A percentile compares a stretch with the other conserved stretches of the same genome.
Conservation (phyloP, 306 rosid species). For the Purshia tridentata region DNA sequence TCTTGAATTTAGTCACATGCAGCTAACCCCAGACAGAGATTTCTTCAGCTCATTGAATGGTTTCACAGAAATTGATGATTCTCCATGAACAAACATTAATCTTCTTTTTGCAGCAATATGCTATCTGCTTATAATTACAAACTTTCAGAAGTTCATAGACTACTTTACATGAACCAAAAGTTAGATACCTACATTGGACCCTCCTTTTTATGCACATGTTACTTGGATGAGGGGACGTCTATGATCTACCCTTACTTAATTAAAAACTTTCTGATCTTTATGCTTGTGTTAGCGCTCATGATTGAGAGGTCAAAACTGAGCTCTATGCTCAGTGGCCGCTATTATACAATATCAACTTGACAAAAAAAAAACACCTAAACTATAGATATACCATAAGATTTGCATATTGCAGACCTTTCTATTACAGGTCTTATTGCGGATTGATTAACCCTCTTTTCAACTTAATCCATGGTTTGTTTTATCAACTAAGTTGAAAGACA, state of each 20-base stretch:
- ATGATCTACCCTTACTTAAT: background rate
- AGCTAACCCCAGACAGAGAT: background rate
- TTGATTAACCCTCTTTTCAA: no score
- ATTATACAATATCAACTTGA: no score
- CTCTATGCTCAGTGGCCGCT: no score
- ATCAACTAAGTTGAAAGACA: background rate
- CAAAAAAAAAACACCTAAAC: background rate
- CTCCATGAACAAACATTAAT: background rate
- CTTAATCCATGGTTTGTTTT: background rate
- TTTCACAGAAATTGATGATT: background rate
- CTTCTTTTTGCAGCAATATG: background rate
- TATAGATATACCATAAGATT: background rate
- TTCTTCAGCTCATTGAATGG: background rate
- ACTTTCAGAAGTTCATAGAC: background rate
- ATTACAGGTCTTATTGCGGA: background rate
- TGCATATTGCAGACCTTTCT: background rate
- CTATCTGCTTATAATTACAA: constrained; percentile 9
- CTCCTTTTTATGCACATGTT: constrained; percentile 2
- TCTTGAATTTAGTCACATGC: background rate
- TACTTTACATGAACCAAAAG: constrained; percentile 7
- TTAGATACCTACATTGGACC: background rate
- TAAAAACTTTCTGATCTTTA: background rate
- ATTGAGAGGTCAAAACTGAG: no score
- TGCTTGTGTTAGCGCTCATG: background rate
- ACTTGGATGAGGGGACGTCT: background rate